A percentile compares a stretch with the other conserved stretches of the same genome.
Conservation (phyloP, 1,284 basidiomycete genomes). For the Volvariella surrecta region DNA sequence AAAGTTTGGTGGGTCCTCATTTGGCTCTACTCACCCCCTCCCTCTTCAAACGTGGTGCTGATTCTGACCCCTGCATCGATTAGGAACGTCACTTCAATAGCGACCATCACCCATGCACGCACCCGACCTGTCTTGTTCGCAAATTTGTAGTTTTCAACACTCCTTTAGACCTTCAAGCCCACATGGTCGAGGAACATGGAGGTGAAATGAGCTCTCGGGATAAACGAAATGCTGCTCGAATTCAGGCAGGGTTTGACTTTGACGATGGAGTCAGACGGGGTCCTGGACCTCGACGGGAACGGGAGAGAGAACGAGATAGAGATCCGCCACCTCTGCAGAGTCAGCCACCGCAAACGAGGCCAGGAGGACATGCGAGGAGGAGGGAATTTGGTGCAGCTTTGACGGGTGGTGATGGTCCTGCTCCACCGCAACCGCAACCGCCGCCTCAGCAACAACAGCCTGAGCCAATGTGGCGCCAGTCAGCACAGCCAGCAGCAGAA, state of each 20-base stretch:
- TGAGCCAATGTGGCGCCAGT: no score
- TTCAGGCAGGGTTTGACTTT: constrained; percentile 79
- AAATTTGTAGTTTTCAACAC: constrained; percentile 95
- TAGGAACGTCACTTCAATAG: constrained; percentile 66
- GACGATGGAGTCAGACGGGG: constrained; percentile 44
- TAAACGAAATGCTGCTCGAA: constrained; percentile 67
- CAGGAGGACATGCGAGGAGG: constrained; percentile 31
- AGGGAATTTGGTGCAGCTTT: constrained; percentile 61
- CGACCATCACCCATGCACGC: constrained; percentile 73
- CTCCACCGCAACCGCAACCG: constrained; percentile 13
- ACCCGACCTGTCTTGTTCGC: constrained; percentile 68
- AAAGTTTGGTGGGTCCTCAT: constrained; percentile 47
- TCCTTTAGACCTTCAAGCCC: constrained; percentile 85
- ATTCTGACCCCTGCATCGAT: no score
- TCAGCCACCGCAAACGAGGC: constrained; percentile 17
- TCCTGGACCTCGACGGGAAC: constrained; percentile 22
- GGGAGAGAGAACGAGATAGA: constrained; percentile 34
- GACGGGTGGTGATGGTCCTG: constrained; percentile 27
- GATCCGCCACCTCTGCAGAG: constrained; percentile 39
- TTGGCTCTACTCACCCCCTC: constrained; percentile 1
- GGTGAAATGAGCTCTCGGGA: constrained; percentile 75
- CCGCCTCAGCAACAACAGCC: constrained; percentile 14
- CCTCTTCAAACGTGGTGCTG: no score
- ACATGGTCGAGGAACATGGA: constrained; percentile 84
- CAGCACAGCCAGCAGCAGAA: constrained; percentile 18